Evolutionary conservation across 2,329 filamentous ascomycete species (phyloP), one percentile per base, ranked within the genome.

Genomic region (Ceratocystis colombiana): DNA sequence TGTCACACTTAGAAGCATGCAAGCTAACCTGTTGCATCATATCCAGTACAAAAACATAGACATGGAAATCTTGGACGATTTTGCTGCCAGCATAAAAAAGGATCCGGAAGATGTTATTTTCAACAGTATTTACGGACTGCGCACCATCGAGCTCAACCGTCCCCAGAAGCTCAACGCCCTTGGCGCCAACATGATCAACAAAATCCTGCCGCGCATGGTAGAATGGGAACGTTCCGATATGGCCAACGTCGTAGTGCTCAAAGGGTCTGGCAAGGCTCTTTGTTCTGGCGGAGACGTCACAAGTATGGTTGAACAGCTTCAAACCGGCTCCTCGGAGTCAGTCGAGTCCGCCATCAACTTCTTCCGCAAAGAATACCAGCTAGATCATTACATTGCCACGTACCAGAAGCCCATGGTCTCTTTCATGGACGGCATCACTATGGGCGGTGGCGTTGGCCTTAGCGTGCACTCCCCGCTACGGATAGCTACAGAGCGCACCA

Each of bases 351-450:
- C 92, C 33, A 79, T 83, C 61, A 86, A 92, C 64, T 99, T 95
- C 80, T 99, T 99, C 75, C 90, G 79, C 12, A 86, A 94, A 67
- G 95, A 99, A 86, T 99, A 97, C 81, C 88, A 90, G 78, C 86
- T 99, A 69, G 89, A 99, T 75, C 94, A 99, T 77, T 81, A 93
- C 71, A 96, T 99, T 74, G 89, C 94, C 25, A 96, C 92, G 46
- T 96, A 96, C 78, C 75, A 80, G 69, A 99, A 96, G 79, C 94
- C 94, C 0, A 96, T 94, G 73, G 85, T 99, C 64, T 89, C 94
- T 41, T 88, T 97, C 73, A 95, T 99, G 87, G 94, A 99, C 73
- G 94, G 94, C 68, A 89, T 96, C 75, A 99, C 95, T 64, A 99
- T 99, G 94, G 94, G 94, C 66, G 94, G 94, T 66, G 94, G 94